Base-by-base conservation (phyloP, 441 rosid species). In the Populus hybrid region DNA sequence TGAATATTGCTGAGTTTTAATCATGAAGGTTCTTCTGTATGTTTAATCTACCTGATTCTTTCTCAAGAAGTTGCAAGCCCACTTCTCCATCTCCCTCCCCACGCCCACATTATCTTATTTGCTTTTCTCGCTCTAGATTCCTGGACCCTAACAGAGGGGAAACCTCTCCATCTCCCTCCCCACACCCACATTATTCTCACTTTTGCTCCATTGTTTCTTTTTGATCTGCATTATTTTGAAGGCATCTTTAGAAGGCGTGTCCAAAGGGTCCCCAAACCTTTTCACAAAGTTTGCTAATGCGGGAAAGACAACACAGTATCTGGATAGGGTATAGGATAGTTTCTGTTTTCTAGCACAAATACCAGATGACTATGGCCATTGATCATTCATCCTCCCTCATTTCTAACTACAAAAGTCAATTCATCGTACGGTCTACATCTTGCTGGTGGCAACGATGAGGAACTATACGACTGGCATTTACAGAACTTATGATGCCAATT, bases 191-290 rank as follows among this genome's bases (percentile, higher is more conserved):
- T 30, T 35, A 30, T 38, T 74, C 30, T 14, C 5, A 4, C 26
- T 28, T 20, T 65, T 5, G 9, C 18, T 1, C 9, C 18, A 8
- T 65, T 30, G 42, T 36, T 20, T 20, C 14, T 38, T 38, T 0
- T 66, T 35, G 69, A 34, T 67, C 75, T 42, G 71, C 64, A 72
- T 76, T 67, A 70, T 74, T 67, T 38, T 24, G 4, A 4, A 14
- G 16, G 66, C 34, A 53, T 12, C 70, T 69, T 73, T 73, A 28
- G 72, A 80, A 71, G 70, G 61, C 26, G n/a, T 11, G 74, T 72
- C 77, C 75, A 72, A 61, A 21, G 61, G 74, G 73, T 32, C 11
- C 81, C 74, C 69, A 57, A 40, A 73, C 67, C 76, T 81, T 3
- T 38, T 30, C 14, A n/a, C 11, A 34, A 32, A 21, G 32, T 71